phyloP scores from a whole-genome alignment of 805 yeast species.

The Ogataea salicorniae region DNA sequence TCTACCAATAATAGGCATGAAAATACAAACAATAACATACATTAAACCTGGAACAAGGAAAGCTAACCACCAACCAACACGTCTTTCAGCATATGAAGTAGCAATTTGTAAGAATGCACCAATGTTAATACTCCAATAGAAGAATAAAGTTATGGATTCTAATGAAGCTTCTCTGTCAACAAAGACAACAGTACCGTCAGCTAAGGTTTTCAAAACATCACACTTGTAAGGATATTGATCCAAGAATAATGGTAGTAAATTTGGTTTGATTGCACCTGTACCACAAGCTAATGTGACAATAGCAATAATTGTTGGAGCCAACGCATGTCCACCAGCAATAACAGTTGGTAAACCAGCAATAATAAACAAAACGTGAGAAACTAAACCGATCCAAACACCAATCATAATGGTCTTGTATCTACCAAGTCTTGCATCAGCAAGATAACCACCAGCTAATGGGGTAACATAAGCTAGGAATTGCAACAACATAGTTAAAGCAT shows the following conservation, averaged over 20 bases:
- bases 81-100: conserved; percentile 46
- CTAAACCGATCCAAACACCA: conserved; percentile 42
- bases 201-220: conserved; percentile 53
- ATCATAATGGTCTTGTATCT: conserved; percentile 44
- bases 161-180: conserved; percentile 41
- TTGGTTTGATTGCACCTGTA: conserved; percentile 52
- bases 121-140: conserved; percentile 51
- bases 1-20: conserved; percentile 34
- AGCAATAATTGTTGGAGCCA: conserved; percentile 39
- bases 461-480: conserved; percentile 46
- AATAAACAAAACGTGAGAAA: conserved; percentile 44
- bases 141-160: conserved; percentile 36
- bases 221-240: conserved; percentile 62
- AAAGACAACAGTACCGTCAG: conserved; percentile 63
- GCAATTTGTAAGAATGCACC: conserved; percentile 52
- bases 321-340: conserved; percentile 33
- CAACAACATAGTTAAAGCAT: conserved; percentile 42
- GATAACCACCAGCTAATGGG: conserved; percentile 49
- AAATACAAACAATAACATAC: conserved; percentile 47
- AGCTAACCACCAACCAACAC: conserved; percentile 52
- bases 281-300: conserved; percentile 38
- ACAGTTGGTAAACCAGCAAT: conserved; percentile 45
- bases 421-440: conserved; percentile 46
- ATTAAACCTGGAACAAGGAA: conserved; percentile 51
- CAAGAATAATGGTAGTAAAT: conserved; percentile 42